Base-by-base conservation (phyloP, 2,329 filamentous ascomycete genomes). In the Alternaria triticina region DNA sequence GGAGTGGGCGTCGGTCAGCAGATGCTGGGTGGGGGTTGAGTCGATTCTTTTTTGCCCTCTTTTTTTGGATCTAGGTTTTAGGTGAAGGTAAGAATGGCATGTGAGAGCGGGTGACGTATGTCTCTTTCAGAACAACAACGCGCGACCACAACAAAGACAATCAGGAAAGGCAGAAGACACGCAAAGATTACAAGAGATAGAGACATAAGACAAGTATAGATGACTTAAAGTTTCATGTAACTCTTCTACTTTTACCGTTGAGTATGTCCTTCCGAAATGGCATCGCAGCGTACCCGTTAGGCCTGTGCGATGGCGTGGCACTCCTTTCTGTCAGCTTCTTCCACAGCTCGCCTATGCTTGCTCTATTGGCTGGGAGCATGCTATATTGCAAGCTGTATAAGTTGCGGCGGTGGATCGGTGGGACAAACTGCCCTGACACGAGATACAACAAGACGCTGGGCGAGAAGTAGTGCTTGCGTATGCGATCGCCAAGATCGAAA, bases 311-410 rank as follows among this genome's bases (percentile, higher is more conserved):
- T 9, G 44, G 22, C 4, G 43, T 45, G 6, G 50, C 44, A 30
- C 70, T 66, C 13, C 62, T 60, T 59, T 73, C 69, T 15, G 64
- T 76, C 46, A 96, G 82, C 43, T 88, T 86, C 46, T 86, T 84
- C 96, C 96, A 99, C 78, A 98, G 90, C 76, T 97, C 94, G 72
- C 87, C 85, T 61, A 98, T 91, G 3, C 90, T 89, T 0, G 93
- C 91, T 47, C 96, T 85, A 57, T 88, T 87, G 8, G 92, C 91
- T 0, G 96, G 96, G 44, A 99, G 86, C 93, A 98, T 98, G 82
- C 93, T 97, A 81, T 99, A 99, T 82, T 99, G 96, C 73, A 99
- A 84, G 71, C 93, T 96, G 81, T 99, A 99, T 54, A 99, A 85
- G 75, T 96, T 96, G 76, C 94, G 95, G 56, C 96, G 88, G 77